Evolutionary conservation across 75 land plant species (phyloP).

Genomic region (Picea sitchensis): DNA sequence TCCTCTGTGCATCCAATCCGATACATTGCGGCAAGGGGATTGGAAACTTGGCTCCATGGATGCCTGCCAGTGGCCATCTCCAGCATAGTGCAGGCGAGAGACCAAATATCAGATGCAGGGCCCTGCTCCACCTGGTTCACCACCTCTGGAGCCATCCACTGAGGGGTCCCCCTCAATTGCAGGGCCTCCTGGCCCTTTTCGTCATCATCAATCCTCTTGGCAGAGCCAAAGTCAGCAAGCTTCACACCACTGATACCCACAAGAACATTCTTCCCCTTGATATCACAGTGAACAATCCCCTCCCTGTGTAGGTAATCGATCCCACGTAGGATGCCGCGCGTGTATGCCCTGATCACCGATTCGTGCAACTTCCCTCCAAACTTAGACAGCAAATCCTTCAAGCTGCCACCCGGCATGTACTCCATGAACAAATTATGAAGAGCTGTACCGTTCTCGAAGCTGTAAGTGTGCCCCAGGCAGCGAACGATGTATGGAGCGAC

Average conservation of each 20-base stretch:
- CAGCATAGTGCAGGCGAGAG: conserved; percentile 30
- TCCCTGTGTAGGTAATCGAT: conserved; percentile 34
- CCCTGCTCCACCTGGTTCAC: conserved; percentile 28
- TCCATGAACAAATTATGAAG: conserved; percentile 50
- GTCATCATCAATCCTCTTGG: conserved; percentile 9
- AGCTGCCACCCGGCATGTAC: conserved; percentile 66
- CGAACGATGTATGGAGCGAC: conserved; percentile 24
- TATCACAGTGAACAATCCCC: conserved; percentile 61
- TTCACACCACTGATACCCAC: conserved; percentile 24
- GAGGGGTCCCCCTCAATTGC: conserved; percentile 28
- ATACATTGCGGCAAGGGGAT: conserved; percentile 27
- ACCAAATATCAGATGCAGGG: conserved; percentile 35
- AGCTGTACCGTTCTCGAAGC: conserved; percentile 14
- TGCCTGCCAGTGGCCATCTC: conserved; percentile 49
- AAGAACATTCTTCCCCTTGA: conserved; percentile 35
- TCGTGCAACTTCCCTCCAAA: conserved; percentile 48
- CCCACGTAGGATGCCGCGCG: conserved; percentile 42
- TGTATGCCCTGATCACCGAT: conserved; percentile 37
- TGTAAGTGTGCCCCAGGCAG: conserved; percentile 26
- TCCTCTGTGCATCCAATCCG: conserved; percentile 38
- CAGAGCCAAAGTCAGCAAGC: conserved; percentile 38
- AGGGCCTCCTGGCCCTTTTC: no score
- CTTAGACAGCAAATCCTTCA: conserved; percentile 41
- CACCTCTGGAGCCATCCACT: conserved; percentile 60
- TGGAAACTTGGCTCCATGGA: conserved; percentile 23